These are phyloP conservation scores for Crithidia brevicula DNA, from an alignment of 208 protist species.

Conservation along the genomic window DNA sequence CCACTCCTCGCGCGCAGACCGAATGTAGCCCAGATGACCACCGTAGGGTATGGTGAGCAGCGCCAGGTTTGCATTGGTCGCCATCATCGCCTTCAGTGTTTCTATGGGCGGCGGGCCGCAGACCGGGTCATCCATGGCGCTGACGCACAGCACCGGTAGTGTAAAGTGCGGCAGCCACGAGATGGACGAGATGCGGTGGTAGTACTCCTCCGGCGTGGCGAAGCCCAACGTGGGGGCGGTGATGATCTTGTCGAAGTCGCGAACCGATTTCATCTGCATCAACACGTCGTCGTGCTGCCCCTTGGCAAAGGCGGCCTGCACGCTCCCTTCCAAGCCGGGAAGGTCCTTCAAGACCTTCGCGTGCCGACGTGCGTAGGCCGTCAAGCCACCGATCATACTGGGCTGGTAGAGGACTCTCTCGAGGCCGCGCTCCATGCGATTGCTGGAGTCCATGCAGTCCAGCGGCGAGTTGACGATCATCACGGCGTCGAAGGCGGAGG, in stretches of 20 bases:
- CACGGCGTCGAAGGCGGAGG: conserved; percentile 39
- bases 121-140: conserved; percentile 64
- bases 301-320: conserved; percentile 33
- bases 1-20: conserved; percentile 45
- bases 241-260: conserved; percentile 67
- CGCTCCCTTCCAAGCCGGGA: conserved; percentile 34
- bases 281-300: conserved; percentile 36
- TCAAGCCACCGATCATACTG: conserved; percentile 51
- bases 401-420: conserved; percentile 56
- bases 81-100: conserved; percentile 36
- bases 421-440: conserved; percentile 26
- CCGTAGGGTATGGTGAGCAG: conserved; percentile 56
- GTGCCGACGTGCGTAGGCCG: conserved; percentile 53
- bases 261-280: conserved; percentile 39
- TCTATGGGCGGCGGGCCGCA: conserved; percentile 36
- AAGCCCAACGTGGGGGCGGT: conserved; percentile 67
- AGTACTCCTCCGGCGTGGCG: conserved; percentile 60
- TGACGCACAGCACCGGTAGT: conserved; percentile 69
- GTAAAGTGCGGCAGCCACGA: conserved; percentile 49
- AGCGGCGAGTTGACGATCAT: conserved; percentile 64
- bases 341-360: conserved; percentile 47
- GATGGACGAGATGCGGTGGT: conserved; percentile 50
- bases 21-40: conserved; percentile 67
- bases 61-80: conserved; percentile 41
- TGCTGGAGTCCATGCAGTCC: conserved; percentile 50